phyloP scores from a whole-genome alignment of 495 filamentous ascomycete genomes.

The Entonaema liquescens region DNA sequence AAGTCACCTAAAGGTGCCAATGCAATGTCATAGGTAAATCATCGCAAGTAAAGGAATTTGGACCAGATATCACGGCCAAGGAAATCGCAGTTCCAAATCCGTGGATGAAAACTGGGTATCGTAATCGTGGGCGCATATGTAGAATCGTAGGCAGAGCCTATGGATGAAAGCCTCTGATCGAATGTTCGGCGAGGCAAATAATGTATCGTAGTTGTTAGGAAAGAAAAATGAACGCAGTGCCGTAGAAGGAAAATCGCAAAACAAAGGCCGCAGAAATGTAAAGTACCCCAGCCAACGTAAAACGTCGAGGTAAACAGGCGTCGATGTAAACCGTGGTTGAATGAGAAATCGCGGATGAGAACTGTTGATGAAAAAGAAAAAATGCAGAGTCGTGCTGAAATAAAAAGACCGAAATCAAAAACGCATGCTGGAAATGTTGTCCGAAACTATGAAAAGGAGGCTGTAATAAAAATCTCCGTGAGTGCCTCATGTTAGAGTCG shows the following conservation, averaged over 20 bases:
- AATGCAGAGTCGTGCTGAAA: neutral
- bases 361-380: neutral
- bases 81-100: neutral
- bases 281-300: neutral
- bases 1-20: neutral
- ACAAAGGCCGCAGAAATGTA: neutral
- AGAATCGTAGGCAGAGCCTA: neutral
- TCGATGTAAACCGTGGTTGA: neutral
- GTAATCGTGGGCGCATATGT: neutral
- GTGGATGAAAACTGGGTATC: neutral
- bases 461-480: neutral
- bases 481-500: neutral
- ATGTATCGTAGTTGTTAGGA: neutral
- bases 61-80: neutral
- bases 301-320: neutral
- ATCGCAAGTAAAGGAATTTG: neutral
- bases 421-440: neutral
- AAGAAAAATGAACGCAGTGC: neutral
- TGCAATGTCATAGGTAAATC: neutral
- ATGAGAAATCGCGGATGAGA: neutral
- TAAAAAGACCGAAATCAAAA: neutral
- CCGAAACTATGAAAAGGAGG: neutral
- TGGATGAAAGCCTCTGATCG: neutral
- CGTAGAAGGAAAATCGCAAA: too few relatives aligned
- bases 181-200: neutral